A percentile compares a stretch with the other conserved stretches of the same genome.
Evolutionary conservation across 106 monocot species (phyloP).

Genomic region (Iris macrosiphon): DNA sequence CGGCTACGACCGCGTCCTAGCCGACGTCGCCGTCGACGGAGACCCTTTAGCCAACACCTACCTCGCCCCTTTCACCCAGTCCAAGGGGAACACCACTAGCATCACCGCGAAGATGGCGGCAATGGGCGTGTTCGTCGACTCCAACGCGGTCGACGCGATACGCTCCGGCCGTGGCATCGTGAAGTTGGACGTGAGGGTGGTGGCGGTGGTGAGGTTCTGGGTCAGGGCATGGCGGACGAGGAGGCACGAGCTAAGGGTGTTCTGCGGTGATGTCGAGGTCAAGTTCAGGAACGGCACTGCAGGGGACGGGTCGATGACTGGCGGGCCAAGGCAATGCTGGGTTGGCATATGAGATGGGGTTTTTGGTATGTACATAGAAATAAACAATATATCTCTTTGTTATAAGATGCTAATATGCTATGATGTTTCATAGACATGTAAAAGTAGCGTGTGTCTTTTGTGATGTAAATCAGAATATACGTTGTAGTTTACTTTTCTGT

Average conservation of each 20-base stretch:
- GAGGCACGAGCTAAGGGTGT: constrained; percentile 1
- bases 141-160: background rate
- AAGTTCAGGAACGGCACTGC: background rate
- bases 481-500: no score
- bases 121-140: background rate
- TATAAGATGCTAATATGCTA: no score
- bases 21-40: background rate
- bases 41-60: background rate
- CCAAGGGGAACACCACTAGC: background rate
- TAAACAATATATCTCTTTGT: no score
- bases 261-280: background rate
- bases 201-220: constrained; percentile 7
- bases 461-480: no score
- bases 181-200: background rate
- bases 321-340: background rate
- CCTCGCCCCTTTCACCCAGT: constrained; percentile 4
- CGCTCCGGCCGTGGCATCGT: background rate
- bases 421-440: no score
- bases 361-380: no score
- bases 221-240: constrained; percentile 8
- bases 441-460: no score
- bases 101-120: background rate
- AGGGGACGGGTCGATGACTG: background rate
- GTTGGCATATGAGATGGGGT: background rate
- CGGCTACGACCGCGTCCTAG: background rate